These are phyloP conservation scores for Echium plantagineum DNA, from an alignment of 257 asterid species.

Conservation along the genomic window DNA sequence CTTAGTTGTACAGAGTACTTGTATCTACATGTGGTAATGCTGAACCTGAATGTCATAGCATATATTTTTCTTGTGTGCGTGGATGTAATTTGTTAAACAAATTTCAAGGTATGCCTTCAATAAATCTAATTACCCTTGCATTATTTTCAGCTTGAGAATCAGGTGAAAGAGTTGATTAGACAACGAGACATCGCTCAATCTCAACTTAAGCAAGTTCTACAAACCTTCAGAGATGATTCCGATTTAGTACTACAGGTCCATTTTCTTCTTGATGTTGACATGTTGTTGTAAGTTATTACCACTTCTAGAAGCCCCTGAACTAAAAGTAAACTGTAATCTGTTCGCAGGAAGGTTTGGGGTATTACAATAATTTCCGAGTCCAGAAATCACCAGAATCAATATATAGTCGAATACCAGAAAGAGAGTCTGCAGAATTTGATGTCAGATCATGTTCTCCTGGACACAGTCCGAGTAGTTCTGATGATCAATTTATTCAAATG, in stretches of 20 bases:
- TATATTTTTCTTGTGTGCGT: too few relatives aligned
- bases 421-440: conserved; percentile 27
- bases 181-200: conserved; percentile 86
- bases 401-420: conserved; percentile 20
- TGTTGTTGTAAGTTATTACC: not conserved
- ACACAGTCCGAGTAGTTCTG: conserved; percentile 63
- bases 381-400: conserved; percentile 36
- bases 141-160: conserved; percentile 60
- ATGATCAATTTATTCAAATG: conserved; percentile 36
- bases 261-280: not conserved
- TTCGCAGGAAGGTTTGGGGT: conserved; percentile 20
- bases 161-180: conserved; percentile 52
- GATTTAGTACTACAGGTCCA: conserved; percentile 33
- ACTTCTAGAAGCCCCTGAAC: not conserved
- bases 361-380: conserved; percentile 59
- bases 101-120: too few relatives aligned
- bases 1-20: too few relatives aligned
- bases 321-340: not conserved
- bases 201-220: conserved; percentile 56
- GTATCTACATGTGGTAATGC: too few relatives aligned
- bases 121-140: not conserved
- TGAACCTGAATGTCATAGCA: too few relatives aligned
- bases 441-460: conserved; percentile 18
- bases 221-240: conserved; percentile 45
- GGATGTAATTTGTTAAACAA: too few relatives aligned